These are phyloP conservation scores for Cornus suecica DNA, from an alignment of 148 eudicot species.

Conservation along the genomic window DNA sequence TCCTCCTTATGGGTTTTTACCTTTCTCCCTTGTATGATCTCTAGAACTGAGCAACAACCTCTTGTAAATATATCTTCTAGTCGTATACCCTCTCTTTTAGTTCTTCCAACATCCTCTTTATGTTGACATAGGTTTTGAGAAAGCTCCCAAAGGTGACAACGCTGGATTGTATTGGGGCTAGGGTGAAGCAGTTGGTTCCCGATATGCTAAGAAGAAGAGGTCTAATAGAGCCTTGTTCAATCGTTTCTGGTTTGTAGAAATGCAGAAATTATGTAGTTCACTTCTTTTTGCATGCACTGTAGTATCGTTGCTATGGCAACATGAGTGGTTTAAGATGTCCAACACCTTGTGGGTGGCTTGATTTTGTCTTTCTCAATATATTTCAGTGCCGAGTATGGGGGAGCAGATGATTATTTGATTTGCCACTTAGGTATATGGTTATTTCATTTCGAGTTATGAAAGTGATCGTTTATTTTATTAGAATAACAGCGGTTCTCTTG, in stretches of 20 bases:
- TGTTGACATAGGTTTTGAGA: background rate
- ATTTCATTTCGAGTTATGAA: no score
- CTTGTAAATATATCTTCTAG: no score
- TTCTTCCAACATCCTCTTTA: no score
- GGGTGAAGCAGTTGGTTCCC: background rate
- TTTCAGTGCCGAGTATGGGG: background rate
- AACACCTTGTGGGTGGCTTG: background rate
- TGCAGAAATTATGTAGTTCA: background rate
- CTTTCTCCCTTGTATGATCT: background rate
- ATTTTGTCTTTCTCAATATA: background rate
- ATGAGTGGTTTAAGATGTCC: background rate
- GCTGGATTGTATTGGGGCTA: background rate
- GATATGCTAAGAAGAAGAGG: background rate
- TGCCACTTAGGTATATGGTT: background rate
- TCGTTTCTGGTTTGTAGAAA: background rate
- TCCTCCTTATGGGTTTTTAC: background rate
- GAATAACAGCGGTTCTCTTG: no score
- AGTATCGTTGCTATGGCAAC: background rate
- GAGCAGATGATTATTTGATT: background rate
- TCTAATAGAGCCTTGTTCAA: background rate
- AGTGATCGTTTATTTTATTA: no score
- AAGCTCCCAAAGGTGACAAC: background rate
- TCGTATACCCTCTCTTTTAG: no score
- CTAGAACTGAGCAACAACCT: no score
- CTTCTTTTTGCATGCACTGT: background rate